Evolutionary conservation across 2,329 filamentous ascomycete species (phyloP).

Genomic region (Diaporthe ilicicola): DNA sequence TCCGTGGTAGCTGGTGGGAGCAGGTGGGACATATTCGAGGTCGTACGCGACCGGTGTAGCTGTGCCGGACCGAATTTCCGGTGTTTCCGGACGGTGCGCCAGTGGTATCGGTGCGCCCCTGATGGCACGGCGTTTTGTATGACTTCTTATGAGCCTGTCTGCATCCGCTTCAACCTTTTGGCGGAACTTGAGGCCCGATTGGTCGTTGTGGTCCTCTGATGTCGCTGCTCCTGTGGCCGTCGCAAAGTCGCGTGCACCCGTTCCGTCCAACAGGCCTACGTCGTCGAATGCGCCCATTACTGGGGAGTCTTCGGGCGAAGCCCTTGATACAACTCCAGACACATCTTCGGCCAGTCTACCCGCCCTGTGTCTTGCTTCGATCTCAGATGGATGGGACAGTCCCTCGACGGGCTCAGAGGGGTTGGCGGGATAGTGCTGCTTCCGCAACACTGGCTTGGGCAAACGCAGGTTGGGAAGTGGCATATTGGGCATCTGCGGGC

Average conservation of each 20-base stretch:
- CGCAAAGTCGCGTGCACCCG: constrained; percentile 18
- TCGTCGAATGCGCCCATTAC: neutral
- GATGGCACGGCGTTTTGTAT: constrained; percentile 26
- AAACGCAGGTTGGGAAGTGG: constrained; percentile 33
- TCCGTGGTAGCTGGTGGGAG: constrained; percentile 73
- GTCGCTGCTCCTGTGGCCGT: constrained; percentile 17
- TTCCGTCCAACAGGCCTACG: constrained; percentile 6
- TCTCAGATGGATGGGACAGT: constrained; percentile 40
- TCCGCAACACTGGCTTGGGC: constrained; percentile 40
- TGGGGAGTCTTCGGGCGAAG: constrained; percentile 35
- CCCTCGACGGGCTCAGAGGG: constrained; percentile 32
- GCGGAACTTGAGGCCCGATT: constrained; percentile 27
- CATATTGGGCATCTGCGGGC: constrained; percentile 14
- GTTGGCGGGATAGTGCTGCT: constrained; percentile 33
- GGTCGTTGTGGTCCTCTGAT: constrained; percentile 1
- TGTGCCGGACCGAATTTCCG: constrained; percentile 37
- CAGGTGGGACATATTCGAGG: constrained; percentile 67
- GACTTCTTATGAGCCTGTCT: constrained; percentile 30
- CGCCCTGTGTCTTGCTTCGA: constrained; percentile 45
- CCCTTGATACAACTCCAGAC: constrained; percentile 41
- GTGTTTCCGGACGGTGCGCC: neutral
- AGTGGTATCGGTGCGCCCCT: neutral
- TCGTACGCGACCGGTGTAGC: constrained; percentile 63
- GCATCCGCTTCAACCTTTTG: constrained; percentile 30
- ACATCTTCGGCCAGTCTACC: constrained; percentile 46